Base-by-base conservation (phyloP, 1,139 yeast species). In the Neolecta irregularis region DNA sequence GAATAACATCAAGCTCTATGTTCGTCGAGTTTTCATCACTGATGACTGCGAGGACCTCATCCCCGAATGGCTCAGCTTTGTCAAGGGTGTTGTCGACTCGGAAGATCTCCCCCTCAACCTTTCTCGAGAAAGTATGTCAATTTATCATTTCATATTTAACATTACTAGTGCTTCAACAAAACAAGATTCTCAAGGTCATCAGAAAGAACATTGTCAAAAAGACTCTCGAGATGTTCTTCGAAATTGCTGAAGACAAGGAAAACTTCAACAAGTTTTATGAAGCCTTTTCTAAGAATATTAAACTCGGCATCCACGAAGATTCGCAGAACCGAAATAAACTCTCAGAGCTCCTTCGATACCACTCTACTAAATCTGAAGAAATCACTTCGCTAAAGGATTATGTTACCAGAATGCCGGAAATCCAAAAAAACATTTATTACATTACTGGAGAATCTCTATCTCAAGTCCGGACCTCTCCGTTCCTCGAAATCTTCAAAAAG, bases 81-180 rank as follows among this genome's bases (percentile, higher is more conserved):
- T 91, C 57, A 85, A 71, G 69, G 99, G 99, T 74, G 98, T 91
- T 61, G 99, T 91, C 46, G 99, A 91, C 69, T 83, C 96, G 53
- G 98, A 91, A 70, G 99, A 91, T 66, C 72, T 91, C 64, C 99
- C 99, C 64, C 79, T 91, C 65, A 91, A 91, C 91, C 74, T 91
- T 69, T 91, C 98, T 54, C 88, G 99, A 80, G 99, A 91, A 70
- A 79, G n/a, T n/a, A n/a, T n/a, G n/a, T n/a, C n/a, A n/a, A n/a
- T n/a, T n/a, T n/a, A n/a, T n/a, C n/a, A n/a, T n/a, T n/a, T n/a
- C n/a, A n/a, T n/a, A n/a, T n/a, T n/a, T n/a, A n/a, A n/a, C n/a
- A n/a, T n/a, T n/a, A n/a, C n/a, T n/a, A n/a, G n/a, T 91, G 81
- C 74, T 91, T 61, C 99, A 91, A 70, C 99, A 91, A 69, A 88